Evolutionary conservation across 345 rosid species (phyloP), one percentile per base, ranked within the genome.

Genomic region (Erodium maritimum): DNA sequence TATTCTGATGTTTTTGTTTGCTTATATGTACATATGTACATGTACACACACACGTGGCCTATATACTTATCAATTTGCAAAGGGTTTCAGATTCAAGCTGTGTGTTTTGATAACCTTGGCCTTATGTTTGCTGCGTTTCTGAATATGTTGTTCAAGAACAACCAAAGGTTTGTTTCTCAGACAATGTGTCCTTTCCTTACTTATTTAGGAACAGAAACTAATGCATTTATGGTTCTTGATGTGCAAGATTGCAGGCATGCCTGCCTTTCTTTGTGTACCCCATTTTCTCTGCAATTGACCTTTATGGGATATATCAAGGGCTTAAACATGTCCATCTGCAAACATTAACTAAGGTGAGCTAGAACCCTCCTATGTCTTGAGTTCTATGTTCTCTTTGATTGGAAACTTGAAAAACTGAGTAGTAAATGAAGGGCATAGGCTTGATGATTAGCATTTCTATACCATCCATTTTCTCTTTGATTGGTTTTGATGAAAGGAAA

Each of bases 271-370:
- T 72, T 52, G 71, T 87, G 17, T 87, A 87, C 75, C 97, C 97
- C 21, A 56, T 85, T 61, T 90, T 87, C 72, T 62, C 86, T 12
- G 81, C 86, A n/a, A n/a, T 87, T 55, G 91, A 90, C 70, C 90
- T 90, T 51, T 67, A 79, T 18, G 97, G 97, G 22, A 85, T 85
- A 70, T 85, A 87, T 77, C 84, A 83, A 71, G 95, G 89, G 22
- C 95, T 90, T 55, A 79, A 82, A 76, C 78, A 90, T 69, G 80
- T 90, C 54, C 85, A 85, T 75, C 76, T 85, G 55, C 95, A 90
- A 67, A 90, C 95, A 56, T 68, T 90, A 63, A 87, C 91, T 18
- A 90, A 87, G 95, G 97, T 90, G 37, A 13, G 62, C 20, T 58
- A 48, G 51, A 10, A 54, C 9, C 56, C 23, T 11, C 23, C 23